Conservation (phyloP, 108 stramenopile genomes). For the Parietichytrium sp. region DNA sequence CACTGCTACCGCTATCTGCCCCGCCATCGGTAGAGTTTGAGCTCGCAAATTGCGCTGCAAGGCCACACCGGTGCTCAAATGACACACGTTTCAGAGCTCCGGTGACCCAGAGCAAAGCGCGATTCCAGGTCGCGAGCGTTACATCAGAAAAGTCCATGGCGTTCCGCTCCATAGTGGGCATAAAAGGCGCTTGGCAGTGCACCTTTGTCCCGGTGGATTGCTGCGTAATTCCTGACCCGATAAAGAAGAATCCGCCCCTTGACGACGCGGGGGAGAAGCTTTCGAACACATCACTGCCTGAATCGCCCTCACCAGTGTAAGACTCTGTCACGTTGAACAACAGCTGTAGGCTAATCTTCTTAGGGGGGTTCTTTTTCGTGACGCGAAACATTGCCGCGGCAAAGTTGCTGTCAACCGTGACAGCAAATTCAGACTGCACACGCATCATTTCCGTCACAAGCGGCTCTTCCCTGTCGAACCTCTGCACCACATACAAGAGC, state of each 20-base stretch:
- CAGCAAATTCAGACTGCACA: background rate
- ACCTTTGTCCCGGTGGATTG: conserved; percentile 10
- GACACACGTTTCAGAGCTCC: conserved; percentile 1
- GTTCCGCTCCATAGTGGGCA: conserved; percentile 35
- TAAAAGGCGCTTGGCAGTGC: conserved; percentile 33
- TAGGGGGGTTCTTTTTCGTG: conserved; percentile 23
- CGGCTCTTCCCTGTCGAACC: background rate
- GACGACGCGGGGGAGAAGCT: conserved; percentile 3
- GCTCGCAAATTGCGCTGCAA: too few species aligned
- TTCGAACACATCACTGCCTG: conserved; percentile 7
- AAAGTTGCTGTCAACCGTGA: background rate
- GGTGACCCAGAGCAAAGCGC: conserved; percentile 18
- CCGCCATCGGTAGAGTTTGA: too few species aligned
- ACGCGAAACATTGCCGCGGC: conserved; percentile 23
- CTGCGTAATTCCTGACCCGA: conserved; percentile 15
- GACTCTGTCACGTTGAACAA: too few species aligned
- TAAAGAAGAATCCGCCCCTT: background rate
- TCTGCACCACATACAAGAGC: background rate
- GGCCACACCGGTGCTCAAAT: conserved; percentile 21
- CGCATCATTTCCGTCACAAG: conserved; percentile 12
- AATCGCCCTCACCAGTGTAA: too few species aligned
- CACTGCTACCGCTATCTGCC: too few species aligned
- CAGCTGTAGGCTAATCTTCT: background rate
- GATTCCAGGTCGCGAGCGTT: conserved; percentile 29
- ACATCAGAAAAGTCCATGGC: conserved; percentile 22